Conservation (phyloP, 202 grass and related monocot species). For the Eragrostis tef region DNA sequence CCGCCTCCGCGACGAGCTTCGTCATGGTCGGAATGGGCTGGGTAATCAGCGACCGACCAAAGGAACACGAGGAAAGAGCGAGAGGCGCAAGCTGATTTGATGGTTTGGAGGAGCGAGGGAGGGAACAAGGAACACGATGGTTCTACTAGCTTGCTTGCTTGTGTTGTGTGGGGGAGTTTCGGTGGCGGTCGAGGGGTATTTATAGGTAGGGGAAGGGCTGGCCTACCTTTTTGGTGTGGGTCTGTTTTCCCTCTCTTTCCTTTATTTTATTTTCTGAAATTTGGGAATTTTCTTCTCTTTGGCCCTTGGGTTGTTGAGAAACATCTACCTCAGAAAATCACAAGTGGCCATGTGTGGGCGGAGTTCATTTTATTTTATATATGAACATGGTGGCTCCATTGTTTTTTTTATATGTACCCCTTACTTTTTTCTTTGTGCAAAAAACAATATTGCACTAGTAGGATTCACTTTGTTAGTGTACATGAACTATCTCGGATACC, state of each 20-base stretch:
- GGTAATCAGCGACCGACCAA: too few species aligned
- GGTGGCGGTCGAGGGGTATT: conserved; percentile 30
- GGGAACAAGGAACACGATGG: not conserved
- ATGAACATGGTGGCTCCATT: not conserved
- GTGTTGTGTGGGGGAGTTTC: conserved; percentile 2
- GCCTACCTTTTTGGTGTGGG: not conserved
- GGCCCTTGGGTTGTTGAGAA: conserved; percentile 1
- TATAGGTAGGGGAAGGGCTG: conserved; percentile 45
- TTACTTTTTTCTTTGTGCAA: not conserved
- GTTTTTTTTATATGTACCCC: not conserved
- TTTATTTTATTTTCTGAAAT: not conserved
- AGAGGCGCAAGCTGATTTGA: not conserved
- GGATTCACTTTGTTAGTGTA: not conserved
- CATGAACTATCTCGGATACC: not conserved
- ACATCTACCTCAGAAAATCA: not conserved
- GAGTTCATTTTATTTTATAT: not conserved
- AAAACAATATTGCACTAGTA: not conserved
- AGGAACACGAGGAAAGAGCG: not conserved
- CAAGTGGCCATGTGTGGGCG: not conserved
- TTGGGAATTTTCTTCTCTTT: not conserved
- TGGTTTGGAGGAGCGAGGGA: not conserved
- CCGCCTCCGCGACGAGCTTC: conserved; percentile 54
- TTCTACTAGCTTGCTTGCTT: not conserved
- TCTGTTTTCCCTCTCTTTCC: not conserved
- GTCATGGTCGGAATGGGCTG: conserved; percentile 36